These are phyloP conservation scores for Termitomyces eurrhizus DNA, from an alignment of 768 basidiomycete species.

Conservation along the genomic window DNA sequence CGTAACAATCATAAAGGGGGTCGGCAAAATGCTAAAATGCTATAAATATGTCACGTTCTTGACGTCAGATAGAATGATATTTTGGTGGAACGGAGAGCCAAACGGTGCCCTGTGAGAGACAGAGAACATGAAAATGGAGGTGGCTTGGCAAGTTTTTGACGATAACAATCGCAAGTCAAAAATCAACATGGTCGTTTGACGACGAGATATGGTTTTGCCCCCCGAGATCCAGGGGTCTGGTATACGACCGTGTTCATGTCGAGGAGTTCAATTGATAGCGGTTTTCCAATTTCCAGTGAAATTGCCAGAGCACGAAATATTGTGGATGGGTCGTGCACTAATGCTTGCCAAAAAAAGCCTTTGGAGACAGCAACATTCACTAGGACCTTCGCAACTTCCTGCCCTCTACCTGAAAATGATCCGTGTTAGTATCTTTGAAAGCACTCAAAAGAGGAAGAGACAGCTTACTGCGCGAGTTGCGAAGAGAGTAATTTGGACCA, in stretches of 20 bases:
- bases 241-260: slow-evolving; percentile 11
- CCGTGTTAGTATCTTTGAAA: neutral
- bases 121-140: neutral
- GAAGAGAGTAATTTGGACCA: slow-evolving; percentile 17
- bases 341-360: slow-evolving; percentile 27
- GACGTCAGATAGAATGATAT: neutral
- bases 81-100: neutral
- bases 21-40: neutral
- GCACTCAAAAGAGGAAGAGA: neutral
- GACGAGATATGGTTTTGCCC: slow-evolving; percentile 9
- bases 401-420: slow-evolving; percentile 18
- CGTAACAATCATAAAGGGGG: slow-evolving; percentile 2
- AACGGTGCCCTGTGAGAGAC: neutral
- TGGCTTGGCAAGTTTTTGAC: neutral
- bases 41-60: neutral
- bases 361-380: slow-evolving; percentile 30
- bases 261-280: slow-evolving; percentile 29
- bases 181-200: slow-evolving; percentile 1
- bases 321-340: slow-evolving; percentile 29
- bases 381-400: slow-evolving; percentile 32
- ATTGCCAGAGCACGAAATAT: slow-evolving; percentile 35
- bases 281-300: slow-evolving; percentile 34
- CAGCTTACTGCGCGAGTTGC: slow-evolving; percentile 24
- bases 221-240: slow-evolving; percentile 2
- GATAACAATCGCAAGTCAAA: neutral